Evolutionary conservation across 2,329 filamentous ascomycete genomes (phyloP).

Genomic region (Aspergillus chevalieri): DNA sequence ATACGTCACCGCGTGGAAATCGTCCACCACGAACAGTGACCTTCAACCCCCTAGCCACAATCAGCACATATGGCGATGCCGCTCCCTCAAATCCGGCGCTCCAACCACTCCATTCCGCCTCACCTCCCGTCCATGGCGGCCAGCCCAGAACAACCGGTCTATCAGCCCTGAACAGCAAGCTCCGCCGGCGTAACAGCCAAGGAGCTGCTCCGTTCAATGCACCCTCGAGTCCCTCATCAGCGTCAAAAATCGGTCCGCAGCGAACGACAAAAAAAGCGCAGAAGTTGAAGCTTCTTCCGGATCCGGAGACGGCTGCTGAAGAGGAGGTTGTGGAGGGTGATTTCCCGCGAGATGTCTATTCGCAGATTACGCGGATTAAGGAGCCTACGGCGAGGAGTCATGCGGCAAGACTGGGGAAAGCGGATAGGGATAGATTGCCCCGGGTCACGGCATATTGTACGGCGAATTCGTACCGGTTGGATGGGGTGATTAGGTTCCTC

Average conservation of each 20-base stretch:
- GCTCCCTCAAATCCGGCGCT: conserved; percentile 37
- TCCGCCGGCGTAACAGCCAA: conserved; percentile 79
- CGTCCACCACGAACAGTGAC: conserved; percentile 40
- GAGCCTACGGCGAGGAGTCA: conserved; percentile 89
- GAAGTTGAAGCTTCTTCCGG: conserved; percentile 94
- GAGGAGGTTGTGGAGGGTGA: conserved; percentile 78
- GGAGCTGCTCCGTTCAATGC: conserved; percentile 49
- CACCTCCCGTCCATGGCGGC: conserved; percentile 25
- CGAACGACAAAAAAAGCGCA: conserved; percentile 91
- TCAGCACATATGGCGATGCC: conserved; percentile 38
- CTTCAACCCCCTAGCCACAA: conserved; percentile 43
- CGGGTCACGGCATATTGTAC: conserved; percentile 96
- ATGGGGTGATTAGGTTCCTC: conserved; percentile 80
- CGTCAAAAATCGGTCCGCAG: conserved; percentile 81
- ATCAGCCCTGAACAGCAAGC: conserved; percentile 76
- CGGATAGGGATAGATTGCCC: conserved; percentile 78
- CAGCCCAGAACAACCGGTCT: conserved; percentile 55
- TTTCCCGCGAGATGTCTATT: conserved; percentile 91
- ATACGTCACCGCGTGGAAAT: conserved; percentile 34
- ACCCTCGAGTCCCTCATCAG: conserved; percentile 35
- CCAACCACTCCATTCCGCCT: conserved; percentile 35
- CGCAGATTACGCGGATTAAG: conserved; percentile 95
- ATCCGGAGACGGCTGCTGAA: conserved; percentile 75
- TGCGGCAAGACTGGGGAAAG: conserved; percentile 86
- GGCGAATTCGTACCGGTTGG: conserved; percentile 83